Conservation (phyloP, 306 rosid genomes). For the Vigna angularis region DNA sequence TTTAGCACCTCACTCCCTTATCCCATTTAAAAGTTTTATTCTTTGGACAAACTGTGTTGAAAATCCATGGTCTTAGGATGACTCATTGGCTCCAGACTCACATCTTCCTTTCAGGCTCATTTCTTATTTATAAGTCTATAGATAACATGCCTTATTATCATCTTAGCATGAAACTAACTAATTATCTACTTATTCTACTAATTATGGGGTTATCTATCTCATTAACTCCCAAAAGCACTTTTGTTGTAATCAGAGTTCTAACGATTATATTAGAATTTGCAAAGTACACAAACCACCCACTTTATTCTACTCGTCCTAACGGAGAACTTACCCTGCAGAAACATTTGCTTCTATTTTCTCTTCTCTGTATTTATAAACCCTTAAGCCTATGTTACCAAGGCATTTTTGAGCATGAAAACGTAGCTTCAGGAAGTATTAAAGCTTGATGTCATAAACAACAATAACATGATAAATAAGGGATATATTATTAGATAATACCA, state of each 20-base stretch:
- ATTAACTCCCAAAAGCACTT: neutral
- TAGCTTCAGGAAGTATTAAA: slow-evolving; percentile 15
- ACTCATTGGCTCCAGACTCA: no score
- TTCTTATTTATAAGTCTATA: no score
- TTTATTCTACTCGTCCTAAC: neutral
- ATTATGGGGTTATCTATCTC: neutral
- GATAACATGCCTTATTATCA: no score
- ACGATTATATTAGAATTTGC: neutral
- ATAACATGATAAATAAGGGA: slow-evolving; percentile 22
- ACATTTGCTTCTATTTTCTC: neutral
- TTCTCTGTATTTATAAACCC: slow-evolving; percentile 13
- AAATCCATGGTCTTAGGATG: no score
- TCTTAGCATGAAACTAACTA: no score
- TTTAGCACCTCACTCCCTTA: no score
- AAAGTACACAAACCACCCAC: neutral
- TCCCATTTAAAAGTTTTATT: no score
- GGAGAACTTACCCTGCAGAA: slow-evolving; percentile 27
- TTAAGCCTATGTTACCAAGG: neutral
- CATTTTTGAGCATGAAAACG: slow-evolving; percentile 17
- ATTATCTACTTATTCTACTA: no score
- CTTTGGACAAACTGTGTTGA: no score
- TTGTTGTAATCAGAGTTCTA: neutral
- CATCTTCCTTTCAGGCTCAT: no score
- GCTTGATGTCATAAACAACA: slow-evolving; percentile 25
- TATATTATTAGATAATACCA: slow-evolving; percentile 23